phyloP scores from a whole-genome alignment of 306 rosid species.

The Casuarina equisetifolia region DNA sequence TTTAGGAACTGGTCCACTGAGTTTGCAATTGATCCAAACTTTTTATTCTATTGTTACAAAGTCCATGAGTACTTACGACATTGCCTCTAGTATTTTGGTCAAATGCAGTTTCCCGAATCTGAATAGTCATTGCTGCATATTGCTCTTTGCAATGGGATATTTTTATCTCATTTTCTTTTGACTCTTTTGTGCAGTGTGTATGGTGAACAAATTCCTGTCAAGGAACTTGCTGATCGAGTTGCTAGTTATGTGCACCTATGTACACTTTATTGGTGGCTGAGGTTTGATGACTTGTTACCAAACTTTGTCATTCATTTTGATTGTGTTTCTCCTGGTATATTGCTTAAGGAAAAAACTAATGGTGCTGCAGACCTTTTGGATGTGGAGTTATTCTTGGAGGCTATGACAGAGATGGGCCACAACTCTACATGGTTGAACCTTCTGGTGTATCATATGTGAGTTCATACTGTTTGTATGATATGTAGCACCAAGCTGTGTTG shows the following conservation, averaged over 20 bases:
- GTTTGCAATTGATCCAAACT: background rate
- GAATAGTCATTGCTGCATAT: background rate
- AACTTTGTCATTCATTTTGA: conserved; percentile 13
- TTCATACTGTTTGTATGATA: conserved; percentile 22
- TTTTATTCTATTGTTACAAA: background rate
- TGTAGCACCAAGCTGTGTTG: background rate
- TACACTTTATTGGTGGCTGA: conserved; percentile 98
- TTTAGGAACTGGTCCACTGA: background rate
- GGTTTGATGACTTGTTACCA: conserved; percentile 43
- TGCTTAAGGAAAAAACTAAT: conserved; percentile 16
- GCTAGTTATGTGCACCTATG: conserved; percentile 98
- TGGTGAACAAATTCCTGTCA: conserved; percentile 85
- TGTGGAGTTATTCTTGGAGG: conserved; percentile 98
- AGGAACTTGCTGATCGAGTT: conserved; percentile 97
- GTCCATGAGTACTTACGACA: background rate
- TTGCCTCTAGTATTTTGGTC: background rate
- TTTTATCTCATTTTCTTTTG: conserved; percentile 26
- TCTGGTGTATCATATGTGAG: conserved; percentile 93
- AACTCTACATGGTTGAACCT: conserved; percentile 93
- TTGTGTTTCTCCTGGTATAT: conserved; percentile 20
- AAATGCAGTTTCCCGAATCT: background rate
- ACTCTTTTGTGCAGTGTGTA: conserved; percentile 55
- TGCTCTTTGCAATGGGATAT: conserved; percentile 1
- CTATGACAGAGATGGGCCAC: conserved; percentile 98
- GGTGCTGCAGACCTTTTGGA: conserved; percentile 85